phyloP scores from a whole-genome alignment of 768 basidiomycete species.

The Lentinula aciculospora region DNA sequence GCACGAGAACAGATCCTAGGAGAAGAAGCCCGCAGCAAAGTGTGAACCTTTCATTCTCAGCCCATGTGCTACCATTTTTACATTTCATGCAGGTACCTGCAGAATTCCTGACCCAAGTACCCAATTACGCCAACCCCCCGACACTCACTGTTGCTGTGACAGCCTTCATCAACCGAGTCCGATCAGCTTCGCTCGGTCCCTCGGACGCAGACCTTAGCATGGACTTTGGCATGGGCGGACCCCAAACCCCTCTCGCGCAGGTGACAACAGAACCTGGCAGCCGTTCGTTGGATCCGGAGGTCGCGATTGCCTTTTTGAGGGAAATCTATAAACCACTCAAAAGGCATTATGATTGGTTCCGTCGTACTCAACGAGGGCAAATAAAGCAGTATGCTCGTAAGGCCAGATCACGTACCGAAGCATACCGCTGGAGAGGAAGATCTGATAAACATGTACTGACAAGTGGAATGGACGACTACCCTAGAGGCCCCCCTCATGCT shows the following conservation, averaged over 20 bases:
- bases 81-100: conserved; percentile 56
- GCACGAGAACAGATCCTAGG: conserved; percentile 95
- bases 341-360: conserved; percentile 95
- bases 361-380: conserved; percentile 88
- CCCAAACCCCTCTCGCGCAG: conserved; percentile 38
- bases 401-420: conserved; percentile 84
- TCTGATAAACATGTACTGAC: conserved; percentile 85
- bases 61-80: neutral
- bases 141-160: conserved; percentile 93
- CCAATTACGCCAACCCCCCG: conserved; percentile 91
- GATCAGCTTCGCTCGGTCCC: conserved; percentile 35
- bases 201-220: conserved; percentile 64
- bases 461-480: conserved; percentile 96
- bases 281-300: conserved; percentile 49
- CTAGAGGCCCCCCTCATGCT: conserved; percentile 80
- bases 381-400: conserved; percentile 85
- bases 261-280: conserved; percentile 21
- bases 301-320: conserved; percentile 63
- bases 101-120: conserved; percentile 92
- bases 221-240: conserved; percentile 44
- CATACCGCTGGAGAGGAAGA: conserved; percentile 91
- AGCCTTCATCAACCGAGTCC: conserved; percentile 78
- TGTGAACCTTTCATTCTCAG: conserved; percentile 19
- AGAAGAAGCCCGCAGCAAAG: conserved; percentile 93
- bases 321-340: conserved; percentile 82